Evolutionary conservation across 2,329 filamentous ascomycete species (phyloP).

Genomic region (Rachicladosporium sp.): DNA sequence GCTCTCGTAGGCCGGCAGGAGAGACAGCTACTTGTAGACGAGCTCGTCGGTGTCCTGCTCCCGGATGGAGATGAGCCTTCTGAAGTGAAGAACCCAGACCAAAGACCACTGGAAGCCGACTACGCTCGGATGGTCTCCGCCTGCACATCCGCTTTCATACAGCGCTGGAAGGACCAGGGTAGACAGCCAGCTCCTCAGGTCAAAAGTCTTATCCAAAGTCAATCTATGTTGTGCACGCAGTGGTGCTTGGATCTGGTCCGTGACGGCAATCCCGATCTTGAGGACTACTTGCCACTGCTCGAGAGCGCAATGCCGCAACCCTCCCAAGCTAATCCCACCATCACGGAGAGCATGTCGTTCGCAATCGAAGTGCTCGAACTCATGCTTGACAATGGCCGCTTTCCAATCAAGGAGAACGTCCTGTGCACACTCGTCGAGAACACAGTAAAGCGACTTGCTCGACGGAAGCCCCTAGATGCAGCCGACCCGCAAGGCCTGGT

Average conservation of each 20-base stretch:
- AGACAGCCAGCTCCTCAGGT: conserved; percentile 1
- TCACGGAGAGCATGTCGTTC: conserved; percentile 5
- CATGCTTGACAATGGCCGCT: not conserved
- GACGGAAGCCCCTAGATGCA: not conserved
- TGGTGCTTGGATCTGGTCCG: conserved; percentile 2
- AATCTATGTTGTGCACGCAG: conserved; percentile 4
- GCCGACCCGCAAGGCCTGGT: no score
- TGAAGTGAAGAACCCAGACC: conserved; percentile 7
- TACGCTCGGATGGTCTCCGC: conserved; percentile 9
- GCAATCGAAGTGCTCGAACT: conserved; percentile 1
- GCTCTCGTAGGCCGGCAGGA: conserved; percentile 1
- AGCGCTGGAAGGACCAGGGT: conserved; percentile 4
- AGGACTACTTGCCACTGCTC: conserved; percentile 2
- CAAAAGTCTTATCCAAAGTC: conserved; percentile 2
- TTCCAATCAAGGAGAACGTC: not conserved
- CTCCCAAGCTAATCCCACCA: not conserved
- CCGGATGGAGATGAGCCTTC: not conserved
- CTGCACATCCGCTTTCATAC: conserved; percentile 8
- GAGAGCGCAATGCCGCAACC: not conserved
- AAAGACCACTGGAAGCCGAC: conserved; percentile 7
- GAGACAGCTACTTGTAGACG: conserved; percentile 6
- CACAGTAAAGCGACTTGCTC: not conserved
- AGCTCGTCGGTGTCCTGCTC: conserved; percentile 9
- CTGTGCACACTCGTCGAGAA: not conserved
- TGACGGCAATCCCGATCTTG: not conserved